phyloP scores from a whole-genome alignment of 2,329 filamentous ascomycete species.

The Sporothrix inflata region DNA sequence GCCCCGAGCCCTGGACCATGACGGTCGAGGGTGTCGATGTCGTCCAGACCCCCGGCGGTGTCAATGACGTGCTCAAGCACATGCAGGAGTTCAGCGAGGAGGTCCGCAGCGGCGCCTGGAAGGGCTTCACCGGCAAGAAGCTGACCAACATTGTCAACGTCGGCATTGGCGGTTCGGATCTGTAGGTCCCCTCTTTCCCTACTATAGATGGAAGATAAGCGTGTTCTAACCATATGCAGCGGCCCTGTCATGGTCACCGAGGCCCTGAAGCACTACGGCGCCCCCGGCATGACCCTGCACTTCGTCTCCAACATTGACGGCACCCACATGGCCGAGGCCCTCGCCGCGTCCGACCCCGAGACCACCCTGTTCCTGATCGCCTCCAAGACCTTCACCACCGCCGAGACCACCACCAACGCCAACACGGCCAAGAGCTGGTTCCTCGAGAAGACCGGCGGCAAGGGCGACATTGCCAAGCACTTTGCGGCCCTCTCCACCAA shows the following conservation, averaged over 20 bases:
- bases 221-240: slow-evolving; percentile 48
- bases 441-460: slow-evolving; percentile 73
- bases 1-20: slow-evolving; percentile 68
- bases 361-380: slow-evolving; percentile 98
- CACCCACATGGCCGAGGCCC: slow-evolving; percentile 93
- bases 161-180: slow-evolving; percentile 96
- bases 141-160: slow-evolving; percentile 96
- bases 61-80: slow-evolving; percentile 88
- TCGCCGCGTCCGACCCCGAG: slow-evolving; percentile 87
- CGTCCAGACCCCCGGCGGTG: slow-evolving; percentile 83
- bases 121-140: slow-evolving; percentile 95
- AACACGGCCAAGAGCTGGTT: slow-evolving; percentile 98
- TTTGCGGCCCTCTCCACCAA: slow-evolving; percentile 98
- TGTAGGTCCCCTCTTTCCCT: slow-evolving; percentile 63
- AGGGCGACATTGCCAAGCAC: slow-evolving; percentile 95
- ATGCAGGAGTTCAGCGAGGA: slow-evolving; percentile 99
- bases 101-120: slow-evolving; percentile 93
- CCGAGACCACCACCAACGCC: slow-evolving; percentile 95
- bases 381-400: slow-evolving; percentile 99
- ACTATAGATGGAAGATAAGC: background rate
- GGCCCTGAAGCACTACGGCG: slow-evolving; percentile 91
- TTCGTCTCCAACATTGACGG: slow-evolving; percentile 99
- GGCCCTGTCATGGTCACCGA: slow-evolving; percentile 99
- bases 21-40: slow-evolving; percentile 91
- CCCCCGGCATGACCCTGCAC: slow-evolving; percentile 84